phyloP scores from a whole-genome alignment of 1,139 yeast species.

The Debaryomyces psychrophilus region DNA sequence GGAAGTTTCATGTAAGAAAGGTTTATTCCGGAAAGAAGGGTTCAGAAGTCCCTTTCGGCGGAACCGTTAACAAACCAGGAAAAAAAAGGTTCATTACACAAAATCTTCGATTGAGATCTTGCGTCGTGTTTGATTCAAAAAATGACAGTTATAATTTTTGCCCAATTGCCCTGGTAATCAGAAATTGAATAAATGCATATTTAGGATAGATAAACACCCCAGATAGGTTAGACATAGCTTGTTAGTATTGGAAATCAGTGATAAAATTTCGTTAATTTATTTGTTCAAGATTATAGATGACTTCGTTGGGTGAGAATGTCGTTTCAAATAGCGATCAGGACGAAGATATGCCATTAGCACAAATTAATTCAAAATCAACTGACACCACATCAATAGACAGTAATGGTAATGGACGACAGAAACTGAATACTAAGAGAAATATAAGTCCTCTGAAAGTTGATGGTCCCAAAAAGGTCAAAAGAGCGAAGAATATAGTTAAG shows the following conservation, averaged over 20 bases:
- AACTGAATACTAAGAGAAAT: conserved; percentile 6
- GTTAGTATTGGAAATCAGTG: neutral
- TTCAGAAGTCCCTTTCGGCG: neutral
- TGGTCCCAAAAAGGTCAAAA: conserved; percentile 6
- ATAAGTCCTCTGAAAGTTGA: neutral
- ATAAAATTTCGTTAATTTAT: neutral
- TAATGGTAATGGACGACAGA: conserved; percentile 9
- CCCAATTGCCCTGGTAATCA: neutral
- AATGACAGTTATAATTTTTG: neutral
- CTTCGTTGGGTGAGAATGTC: conserved; percentile 22
- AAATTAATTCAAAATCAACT: conserved; percentile 5
- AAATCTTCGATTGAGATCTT: neutral
- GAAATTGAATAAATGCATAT: neutral
- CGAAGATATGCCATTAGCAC: conserved; percentile 16
- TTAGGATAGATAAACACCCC: neutral
- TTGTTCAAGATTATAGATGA: conserved; percentile 12
- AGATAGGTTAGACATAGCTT: neutral
- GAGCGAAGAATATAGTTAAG: conserved; percentile 4
- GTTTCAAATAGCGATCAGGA: conserved; percentile 15
- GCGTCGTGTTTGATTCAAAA: neutral
- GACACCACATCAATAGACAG: conserved; percentile 5
- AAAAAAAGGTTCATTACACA: neutral
- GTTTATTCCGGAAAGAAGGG: neutral
- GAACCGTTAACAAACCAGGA: neutral
- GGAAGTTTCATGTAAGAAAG: neutral